These are phyloP conservation scores for Lasiosphaeria miniovina DNA, from an alignment of 495 filamentous ascomycete species.

Conservation along the genomic window DNA sequence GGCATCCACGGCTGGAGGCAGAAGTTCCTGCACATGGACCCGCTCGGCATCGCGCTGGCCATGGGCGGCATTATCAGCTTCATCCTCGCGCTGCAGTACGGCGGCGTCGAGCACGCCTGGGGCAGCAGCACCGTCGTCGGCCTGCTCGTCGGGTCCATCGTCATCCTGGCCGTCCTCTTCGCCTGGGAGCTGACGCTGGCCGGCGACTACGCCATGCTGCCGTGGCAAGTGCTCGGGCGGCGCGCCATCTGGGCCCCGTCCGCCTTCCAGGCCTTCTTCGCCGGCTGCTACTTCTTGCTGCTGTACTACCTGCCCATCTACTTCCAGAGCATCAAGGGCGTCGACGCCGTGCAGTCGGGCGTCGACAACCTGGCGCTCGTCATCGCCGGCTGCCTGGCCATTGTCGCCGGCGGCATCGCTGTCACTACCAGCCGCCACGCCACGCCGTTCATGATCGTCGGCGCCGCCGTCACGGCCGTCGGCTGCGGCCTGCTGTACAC, in stretches of 20 bases:
- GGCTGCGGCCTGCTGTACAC: constrained; percentile 44
- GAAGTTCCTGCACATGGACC: constrained; percentile 34
- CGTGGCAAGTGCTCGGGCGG: constrained; percentile 37
- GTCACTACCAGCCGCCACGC: constrained; percentile 33
- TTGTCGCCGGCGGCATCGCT: constrained; percentile 30
- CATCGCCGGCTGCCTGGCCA: constrained; percentile 29
- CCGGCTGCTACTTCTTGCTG: constrained; percentile 39
- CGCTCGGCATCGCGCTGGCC: constrained; percentile 37
- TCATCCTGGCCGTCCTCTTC: constrained; percentile 30
- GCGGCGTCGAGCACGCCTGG: constrained; percentile 46
- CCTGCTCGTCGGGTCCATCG: constrained; percentile 40
- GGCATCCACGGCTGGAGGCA: constrained; percentile 13
- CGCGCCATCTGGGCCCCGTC: constrained; percentile 34
- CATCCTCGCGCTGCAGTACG: constrained; percentile 49
- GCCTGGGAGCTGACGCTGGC: constrained; percentile 30
- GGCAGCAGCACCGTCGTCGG: constrained; percentile 43
- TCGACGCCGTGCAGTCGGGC: constrained; percentile 41
- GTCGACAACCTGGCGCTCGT: constrained; percentile 49
- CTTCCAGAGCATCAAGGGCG: constrained; percentile 51
- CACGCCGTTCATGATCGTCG: constrained; percentile 35
- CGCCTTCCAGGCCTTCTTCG: constrained; percentile 35
- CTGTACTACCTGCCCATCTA: constrained; percentile 59
- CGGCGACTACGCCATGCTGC: constrained; percentile 36
- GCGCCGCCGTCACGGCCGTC: constrained; percentile 23
- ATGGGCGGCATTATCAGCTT: constrained; percentile 41